Percentiles rank a stretch among this genome's conserved stretches.
Evolutionary conservation across 495 filamentous ascomycete species (phyloP).

Genomic region (Ascodesmis nigricans): DNA sequence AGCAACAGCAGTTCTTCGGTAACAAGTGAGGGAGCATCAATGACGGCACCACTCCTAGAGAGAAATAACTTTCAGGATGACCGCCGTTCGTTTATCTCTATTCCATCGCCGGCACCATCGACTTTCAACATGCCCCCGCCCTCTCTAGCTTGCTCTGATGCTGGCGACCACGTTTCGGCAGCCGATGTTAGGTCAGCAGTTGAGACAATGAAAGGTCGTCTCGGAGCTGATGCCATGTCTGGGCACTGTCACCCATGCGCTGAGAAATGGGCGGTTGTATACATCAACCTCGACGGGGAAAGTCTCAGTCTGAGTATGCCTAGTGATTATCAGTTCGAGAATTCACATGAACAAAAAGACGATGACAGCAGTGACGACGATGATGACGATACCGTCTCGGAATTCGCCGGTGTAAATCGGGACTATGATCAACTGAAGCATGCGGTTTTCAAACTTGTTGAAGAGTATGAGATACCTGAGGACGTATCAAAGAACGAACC

Average conservation of each 20-base stretch:
- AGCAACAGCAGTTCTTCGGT: conserved; percentile 44
- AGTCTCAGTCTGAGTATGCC: conserved; percentile 48
- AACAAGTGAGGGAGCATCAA: conserved; percentile 43
- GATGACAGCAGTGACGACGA: conserved; percentile 45
- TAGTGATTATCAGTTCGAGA: conserved; percentile 44
- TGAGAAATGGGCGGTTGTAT: conserved; percentile 52
- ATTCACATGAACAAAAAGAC: conserved; percentile 43
- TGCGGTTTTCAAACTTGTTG: conserved; percentile 57
- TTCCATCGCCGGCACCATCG: conserved; percentile 19
- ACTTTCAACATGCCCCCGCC: conserved; percentile 14
- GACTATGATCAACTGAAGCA: conserved; percentile 68
- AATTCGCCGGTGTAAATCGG: conserved; percentile 47
- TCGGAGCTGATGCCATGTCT: conserved; percentile 36
- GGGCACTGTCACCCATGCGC: conserved; percentile 50
- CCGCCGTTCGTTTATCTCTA: conserved; percentile 19
- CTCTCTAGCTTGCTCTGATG: conserved; percentile 1
- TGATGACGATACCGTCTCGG: conserved; percentile 37
- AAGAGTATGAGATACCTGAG: conserved; percentile 54
- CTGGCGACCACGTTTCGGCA: conserved; percentile 9
- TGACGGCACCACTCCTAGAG: conserved; percentile 40
- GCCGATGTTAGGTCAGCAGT: conserved; percentile 31
- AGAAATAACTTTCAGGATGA: conserved; percentile 18
- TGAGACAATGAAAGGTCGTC: conserved; percentile 39
- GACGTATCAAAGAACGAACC: conserved; percentile 16
- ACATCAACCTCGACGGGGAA: conserved; percentile 49